Evolutionary conservation across 768 basidiomycete genomes (phyloP).

Genomic region (Pisolithus tinctorius): DNA sequence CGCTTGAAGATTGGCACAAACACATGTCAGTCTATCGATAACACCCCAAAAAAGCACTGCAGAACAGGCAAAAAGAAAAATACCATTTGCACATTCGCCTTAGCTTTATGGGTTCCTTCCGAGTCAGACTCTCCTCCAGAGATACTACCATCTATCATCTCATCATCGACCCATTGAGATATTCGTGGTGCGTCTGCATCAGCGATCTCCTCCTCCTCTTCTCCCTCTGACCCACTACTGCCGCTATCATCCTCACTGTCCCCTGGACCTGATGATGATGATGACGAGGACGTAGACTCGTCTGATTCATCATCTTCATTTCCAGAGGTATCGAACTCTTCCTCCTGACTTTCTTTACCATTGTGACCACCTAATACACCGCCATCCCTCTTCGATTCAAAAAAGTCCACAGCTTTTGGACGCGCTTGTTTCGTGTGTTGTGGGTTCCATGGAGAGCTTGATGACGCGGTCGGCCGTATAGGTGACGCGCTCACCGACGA

Average conservation of each 20-base stretch:
- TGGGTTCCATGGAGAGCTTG: not conserved
- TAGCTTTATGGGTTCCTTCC: constrained; percentile 10
- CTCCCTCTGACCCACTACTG: constrained; percentile 21
- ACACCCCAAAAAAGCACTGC: not conserved
- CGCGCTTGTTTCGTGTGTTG: constrained; percentile 5
- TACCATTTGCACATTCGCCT: constrained; percentile 5
- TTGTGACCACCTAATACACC: not conserved
- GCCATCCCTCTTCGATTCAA: constrained; percentile 5
- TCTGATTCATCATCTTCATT: not conserved
- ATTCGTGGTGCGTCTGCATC: constrained; percentile 51
- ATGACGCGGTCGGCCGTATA: constrained; percentile 1
- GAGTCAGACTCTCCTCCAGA: constrained; percentile 6
- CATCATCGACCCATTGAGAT: constrained; percentile 55
- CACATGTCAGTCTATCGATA: not conserved
- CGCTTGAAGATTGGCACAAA: constrained; percentile 9
- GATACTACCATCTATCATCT: constrained; percentile 21
- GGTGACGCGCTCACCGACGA: not conserved
- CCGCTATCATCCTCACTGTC: constrained; percentile 1
- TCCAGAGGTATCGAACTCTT: not conserved
- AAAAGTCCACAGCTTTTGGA: constrained; percentile 13
- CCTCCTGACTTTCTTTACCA: not conserved
- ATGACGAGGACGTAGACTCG: not conserved
- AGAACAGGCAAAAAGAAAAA: not conserved
- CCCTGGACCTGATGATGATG: not conserved
- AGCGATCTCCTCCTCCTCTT: constrained; percentile 15